phyloP scores from a whole-genome alignment of 441 rosid species.

The Codiaeum variegatum region DNA sequence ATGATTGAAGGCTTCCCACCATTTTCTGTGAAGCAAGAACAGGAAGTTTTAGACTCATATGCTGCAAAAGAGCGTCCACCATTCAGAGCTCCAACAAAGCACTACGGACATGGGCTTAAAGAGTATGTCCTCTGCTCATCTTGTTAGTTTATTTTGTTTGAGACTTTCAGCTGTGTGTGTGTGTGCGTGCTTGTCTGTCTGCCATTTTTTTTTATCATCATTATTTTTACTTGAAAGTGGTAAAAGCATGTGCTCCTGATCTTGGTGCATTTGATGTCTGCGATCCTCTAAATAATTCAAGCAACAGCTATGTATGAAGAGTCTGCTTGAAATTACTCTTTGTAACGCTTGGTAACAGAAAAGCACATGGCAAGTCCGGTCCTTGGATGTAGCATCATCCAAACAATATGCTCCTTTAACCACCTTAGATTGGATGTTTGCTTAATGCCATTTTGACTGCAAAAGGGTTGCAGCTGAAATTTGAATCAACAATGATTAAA shows the following conservation, averaged over 20 bases:
- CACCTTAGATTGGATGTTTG: not conserved
- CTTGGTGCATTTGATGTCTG: not conserved
- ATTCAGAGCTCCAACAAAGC: constrained; percentile 70
- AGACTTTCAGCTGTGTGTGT: not conserved
- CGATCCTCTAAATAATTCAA: not conserved
- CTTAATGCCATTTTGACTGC: not conserved
- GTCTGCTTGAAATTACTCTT: not conserved
- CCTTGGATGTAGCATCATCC: not conserved
- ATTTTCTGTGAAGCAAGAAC: constrained; percentile 57
- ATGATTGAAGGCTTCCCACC: constrained; percentile 88
- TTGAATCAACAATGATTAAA: not conserved
- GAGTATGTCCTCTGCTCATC: constrained; percentile 44
- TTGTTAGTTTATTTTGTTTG: not conserved
- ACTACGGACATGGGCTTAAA: constrained; percentile 77
- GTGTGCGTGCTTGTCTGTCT: too few species aligned
- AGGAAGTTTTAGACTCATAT: constrained; percentile 58
- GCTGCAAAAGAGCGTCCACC: constrained; percentile 50
- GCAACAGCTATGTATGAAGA: not conserved
- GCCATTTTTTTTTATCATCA: not conserved
- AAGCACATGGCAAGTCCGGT: not conserved
- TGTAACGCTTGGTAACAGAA: too few species aligned
- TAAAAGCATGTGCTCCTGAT: not conserved
- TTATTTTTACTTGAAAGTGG: not conserved
- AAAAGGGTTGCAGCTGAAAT: not conserved
- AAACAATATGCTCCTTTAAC: not conserved